Evolutionary conservation across 495 filamentous ascomycete species (phyloP).

Genomic region (Annulohypoxylon moriforme): DNA sequence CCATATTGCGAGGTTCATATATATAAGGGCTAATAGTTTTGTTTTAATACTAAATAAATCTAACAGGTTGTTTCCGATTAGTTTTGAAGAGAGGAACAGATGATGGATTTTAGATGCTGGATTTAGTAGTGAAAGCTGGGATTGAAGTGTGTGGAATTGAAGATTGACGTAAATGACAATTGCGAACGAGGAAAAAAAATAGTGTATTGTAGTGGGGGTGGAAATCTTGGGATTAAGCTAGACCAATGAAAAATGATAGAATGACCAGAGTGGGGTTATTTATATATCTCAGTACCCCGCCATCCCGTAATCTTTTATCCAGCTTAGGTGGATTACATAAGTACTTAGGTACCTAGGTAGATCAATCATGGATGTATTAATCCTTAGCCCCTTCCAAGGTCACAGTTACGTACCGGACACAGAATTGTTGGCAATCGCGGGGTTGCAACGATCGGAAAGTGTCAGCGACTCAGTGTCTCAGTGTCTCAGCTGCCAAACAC

Average conservation of each 20-base stretch:
- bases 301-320: not conserved
- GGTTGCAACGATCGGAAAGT: conserved; percentile 11
- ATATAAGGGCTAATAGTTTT: no score
- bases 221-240: not conserved
- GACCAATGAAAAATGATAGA: conserved; percentile 6
- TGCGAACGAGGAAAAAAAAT: not conserved
- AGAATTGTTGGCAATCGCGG: not conserved
- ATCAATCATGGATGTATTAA: no score
- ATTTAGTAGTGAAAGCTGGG: not conserved
- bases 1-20: conserved; percentile 47
- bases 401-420: not conserved
- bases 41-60: no score
- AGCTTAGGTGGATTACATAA: not conserved
- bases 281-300: not conserved
- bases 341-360: not conserved
- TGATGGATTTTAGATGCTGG: not conserved
- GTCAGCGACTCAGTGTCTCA: not conserved
- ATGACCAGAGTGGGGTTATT: conserved; percentile 10
- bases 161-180: not conserved
- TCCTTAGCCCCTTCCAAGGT: not conserved
- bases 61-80: not conserved
- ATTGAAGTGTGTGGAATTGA: not conserved
- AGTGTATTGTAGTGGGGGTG: conserved; percentile 11
- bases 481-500: conserved; percentile 5
- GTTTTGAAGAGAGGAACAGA: not conserved